Base-by-base conservation (phyloP, 495 filamentous ascomycete species). In the Xylona heveae region DNA sequence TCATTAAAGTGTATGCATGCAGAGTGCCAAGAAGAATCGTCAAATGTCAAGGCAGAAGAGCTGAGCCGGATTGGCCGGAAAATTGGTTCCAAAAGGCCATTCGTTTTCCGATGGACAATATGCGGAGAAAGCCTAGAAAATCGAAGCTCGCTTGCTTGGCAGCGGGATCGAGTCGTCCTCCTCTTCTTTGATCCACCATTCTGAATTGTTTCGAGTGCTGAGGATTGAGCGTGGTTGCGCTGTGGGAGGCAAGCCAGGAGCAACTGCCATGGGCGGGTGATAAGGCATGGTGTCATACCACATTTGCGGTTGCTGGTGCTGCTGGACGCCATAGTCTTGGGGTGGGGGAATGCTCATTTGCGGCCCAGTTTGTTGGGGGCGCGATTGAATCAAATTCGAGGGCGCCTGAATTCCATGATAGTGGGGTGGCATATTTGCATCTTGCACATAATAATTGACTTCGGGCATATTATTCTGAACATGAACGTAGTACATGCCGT, bases 261-360 rank as follows among this genome's bases (percentile, higher is more conserved):
- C 19, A 33, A 33, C 9, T 22, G 25, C 25, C 14, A 33, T 22
- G 10, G 31, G 31, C 17, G 6, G 31, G 14, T 33, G 31, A 14
- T 33, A 33, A 3, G 18, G n/a, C 31, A 33, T 23, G 4, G 6
- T n/a, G 8, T 33, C 31, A 14, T 33, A 33, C 31, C 31, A 33
- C 19, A 33, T 33, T 3, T 5, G 27, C 5, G 13, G 5, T 5
- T 5, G 5, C 12, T 7, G n/a, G n/a, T n/a, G n/a, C n/a, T n/a
- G n/a, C n/a, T n/a, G n/a, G n/a, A n/a, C n/a, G n/a, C n/a, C 19
- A 19, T 33, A 14, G 12, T 19, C 30, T 3, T 18, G 5, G 12
- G 6, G 2, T 1, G 31, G 31, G 2, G 31, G 2, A 20, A 31
- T 31, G 31, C n/a, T n/a, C n/a, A n/a, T n/a, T n/a, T n/a, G n/a